Conservation (phyloP, 768 basidiomycete genomes). For the Chiua virens region DNA sequence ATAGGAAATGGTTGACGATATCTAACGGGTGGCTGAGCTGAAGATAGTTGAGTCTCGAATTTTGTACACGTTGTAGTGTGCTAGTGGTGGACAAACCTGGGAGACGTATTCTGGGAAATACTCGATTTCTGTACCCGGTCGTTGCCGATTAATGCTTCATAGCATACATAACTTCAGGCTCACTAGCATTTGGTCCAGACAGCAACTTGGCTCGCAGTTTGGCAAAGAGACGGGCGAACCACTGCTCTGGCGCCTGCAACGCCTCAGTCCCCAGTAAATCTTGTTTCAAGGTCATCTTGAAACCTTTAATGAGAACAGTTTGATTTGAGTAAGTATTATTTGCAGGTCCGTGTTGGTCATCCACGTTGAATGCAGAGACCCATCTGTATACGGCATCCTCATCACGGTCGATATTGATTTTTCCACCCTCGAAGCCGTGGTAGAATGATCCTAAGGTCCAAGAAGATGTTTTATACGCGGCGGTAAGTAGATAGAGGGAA, state of each 20-base stretch:
- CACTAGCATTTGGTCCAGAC: too few relatives aligned
- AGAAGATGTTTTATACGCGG: constrained; percentile 23
- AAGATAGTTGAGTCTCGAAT: not conserved
- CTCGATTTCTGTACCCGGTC: not conserved
- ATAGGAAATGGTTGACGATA: not conserved
- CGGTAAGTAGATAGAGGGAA: constrained; percentile 29
- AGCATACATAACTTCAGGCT: too few relatives aligned
- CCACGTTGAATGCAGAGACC: not conserved
- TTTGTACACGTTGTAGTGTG: not conserved
- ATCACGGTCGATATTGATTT: too few relatives aligned
- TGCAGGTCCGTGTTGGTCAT: too few relatives aligned
- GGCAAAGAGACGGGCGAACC: too few relatives aligned
- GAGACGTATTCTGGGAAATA: not conserved
- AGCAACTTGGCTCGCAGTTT: too few relatives aligned
- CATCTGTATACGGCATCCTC: too few relatives aligned
- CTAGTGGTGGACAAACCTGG: not conserved
- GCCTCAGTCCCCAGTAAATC: too few relatives aligned
- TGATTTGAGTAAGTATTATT: constrained; percentile 5
- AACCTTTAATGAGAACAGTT: constrained; percentile 15
- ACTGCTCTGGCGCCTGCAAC: too few relatives aligned
- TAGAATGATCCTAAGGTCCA: constrained; percentile 24
- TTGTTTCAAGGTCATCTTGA: constrained; percentile 7
- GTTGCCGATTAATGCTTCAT: too few relatives aligned
- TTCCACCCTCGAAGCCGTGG: too few relatives aligned
- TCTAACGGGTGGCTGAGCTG: constrained; percentile 10